phyloP scores from a whole-genome alignment of 176 grass and related monocot genomes.

The Elymus sibiricus region DNA sequence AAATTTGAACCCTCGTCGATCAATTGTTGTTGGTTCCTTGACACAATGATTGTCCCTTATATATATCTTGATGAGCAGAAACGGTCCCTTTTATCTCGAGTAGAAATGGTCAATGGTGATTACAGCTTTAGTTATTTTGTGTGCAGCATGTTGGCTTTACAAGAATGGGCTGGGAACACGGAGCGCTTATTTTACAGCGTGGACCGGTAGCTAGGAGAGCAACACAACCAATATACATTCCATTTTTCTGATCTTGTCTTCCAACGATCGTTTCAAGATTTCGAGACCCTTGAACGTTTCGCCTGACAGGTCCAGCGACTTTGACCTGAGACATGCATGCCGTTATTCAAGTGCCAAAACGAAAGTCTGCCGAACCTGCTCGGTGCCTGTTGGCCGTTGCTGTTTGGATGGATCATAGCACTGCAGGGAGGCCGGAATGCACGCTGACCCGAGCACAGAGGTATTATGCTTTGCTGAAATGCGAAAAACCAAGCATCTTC shows the following conservation, averaged over 20 bases:
- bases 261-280: neutral
- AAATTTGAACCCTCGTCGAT: neutral
- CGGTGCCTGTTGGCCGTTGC: neutral
- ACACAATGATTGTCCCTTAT: neutral
- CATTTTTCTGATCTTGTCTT: neutral
- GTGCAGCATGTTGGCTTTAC: neutral
- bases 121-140: neutral
- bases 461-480: conserved; percentile 41
- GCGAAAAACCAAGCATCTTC: conserved; percentile 34
- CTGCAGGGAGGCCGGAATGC: conserved; percentile 37
- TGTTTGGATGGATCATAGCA: conserved; percentile 1
- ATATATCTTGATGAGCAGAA: neutral
- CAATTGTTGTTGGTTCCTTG: neutral
- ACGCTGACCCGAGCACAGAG: conserved; percentile 20
- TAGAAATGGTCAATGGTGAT: neutral
- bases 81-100: no score
- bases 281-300: conserved; percentile 17
- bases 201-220: neutral
- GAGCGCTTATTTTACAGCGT: neutral
- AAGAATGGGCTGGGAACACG: neutral
- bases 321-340: conserved; percentile 24
- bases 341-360: neutral
- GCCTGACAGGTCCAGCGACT: conserved; percentile 17
- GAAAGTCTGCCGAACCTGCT: conserved; percentile 24
- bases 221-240: neutral